These are phyloP conservation scores for Colletotrichum sp. DNA, from an alignment of 2,329 filamentous ascomycete genomes.

Conservation along the genomic window DNA sequence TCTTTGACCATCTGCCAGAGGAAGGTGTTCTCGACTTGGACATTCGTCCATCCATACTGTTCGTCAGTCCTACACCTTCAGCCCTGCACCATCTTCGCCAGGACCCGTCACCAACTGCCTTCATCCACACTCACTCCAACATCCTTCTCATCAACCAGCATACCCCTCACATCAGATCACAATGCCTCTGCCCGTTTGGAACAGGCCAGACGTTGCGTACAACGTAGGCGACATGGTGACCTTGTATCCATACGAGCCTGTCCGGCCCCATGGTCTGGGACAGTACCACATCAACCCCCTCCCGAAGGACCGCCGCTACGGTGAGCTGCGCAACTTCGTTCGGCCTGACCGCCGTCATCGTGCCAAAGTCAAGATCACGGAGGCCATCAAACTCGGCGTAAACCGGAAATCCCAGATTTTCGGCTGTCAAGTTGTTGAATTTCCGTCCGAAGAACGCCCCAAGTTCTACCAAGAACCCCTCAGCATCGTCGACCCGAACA, in stretches of 20 bases:
- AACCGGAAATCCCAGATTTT: background rate
- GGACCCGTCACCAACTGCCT: background rate
- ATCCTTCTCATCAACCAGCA: background rate
- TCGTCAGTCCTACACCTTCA: background rate
- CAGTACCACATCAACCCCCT: background rate
- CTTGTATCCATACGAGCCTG: background rate
- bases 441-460: background rate
- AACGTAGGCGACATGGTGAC: background rate
- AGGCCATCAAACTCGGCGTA: background rate
- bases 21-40: background rate
- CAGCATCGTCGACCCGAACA: background rate
- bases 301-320: background rate
- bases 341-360: too few relatives aligned
- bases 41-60: too few relatives aligned
- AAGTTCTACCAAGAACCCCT: background rate
- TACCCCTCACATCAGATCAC: background rate
- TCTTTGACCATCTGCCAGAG: background rate
- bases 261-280: background rate
- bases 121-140: background rate
- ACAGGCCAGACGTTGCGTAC: background rate
- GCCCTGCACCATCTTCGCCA: background rate
- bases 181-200: background rate
- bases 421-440: background rate
- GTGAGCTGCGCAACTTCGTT: background rate
- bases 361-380: background rate